Evolutionary conservation across 179 eudicot genomes (phyloP), one percentile per base, ranked within the genome.

Genomic region (Silene coronaria): DNA sequence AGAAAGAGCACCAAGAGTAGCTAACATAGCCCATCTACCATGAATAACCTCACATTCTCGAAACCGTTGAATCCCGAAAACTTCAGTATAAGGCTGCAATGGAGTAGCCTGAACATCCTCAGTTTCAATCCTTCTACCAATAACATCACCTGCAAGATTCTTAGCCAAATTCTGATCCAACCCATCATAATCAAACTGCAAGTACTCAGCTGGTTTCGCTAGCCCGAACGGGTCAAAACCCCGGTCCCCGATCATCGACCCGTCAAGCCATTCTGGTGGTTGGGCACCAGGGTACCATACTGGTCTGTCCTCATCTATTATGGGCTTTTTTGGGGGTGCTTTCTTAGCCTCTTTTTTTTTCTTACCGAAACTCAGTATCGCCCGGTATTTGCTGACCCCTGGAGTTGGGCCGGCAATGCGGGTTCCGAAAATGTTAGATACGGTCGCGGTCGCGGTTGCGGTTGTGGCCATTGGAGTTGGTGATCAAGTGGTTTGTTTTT

Each of bases 1-100:
- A 23, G 91, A 78, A n/a, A 93, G 81, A 1, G 98, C 92, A 17
- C 98, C 98, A 68, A 93, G 92, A 0, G 93, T 88, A 46, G 92
- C 98, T 76, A 93, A 75, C 98, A 93, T 91, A 58, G 98, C 98
- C 97, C 97, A 93, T 70, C 97, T 71, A 0, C 98, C 98, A 80
- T 91, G 98, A 7, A 93, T 93, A 5, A 91, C 82, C 83, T 90
- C 96, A 46, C 97, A 93, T 79, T 93, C 97, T 61, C 97, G 79
- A 61, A 93, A 90, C 82, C 98, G 85, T 79, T 93, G 97, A 5
- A 93, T 79, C 23, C 97, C 98, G 63, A 93, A 93, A 27, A 93
- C 97, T 76, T 91, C 98, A 1, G 83, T 53, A 77, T 90, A 93
- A 2, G 97, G 98, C 88, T 91, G 98, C 26, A 93, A 89, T 24